phyloP scores from a whole-genome alignment of 1,139 yeast species.

The Hansenula sp. region DNA sequence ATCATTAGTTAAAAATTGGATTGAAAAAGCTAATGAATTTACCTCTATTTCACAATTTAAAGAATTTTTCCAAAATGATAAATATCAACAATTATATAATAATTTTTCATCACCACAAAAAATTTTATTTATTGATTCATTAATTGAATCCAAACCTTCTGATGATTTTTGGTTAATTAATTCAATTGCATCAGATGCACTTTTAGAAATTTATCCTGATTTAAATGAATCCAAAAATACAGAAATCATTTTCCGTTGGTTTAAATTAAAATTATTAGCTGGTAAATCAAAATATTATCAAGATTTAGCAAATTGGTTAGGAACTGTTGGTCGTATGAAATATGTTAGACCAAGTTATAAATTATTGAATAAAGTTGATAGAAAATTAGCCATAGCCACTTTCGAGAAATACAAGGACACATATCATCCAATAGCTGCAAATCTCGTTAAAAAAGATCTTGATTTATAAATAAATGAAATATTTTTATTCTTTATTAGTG shows the following conservation, averaged over 20 bases:
- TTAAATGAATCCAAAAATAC: slow-evolving; percentile 54
- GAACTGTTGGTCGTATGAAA: slow-evolving; percentile 93
- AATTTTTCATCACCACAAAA: slow-evolving; percentile 70
- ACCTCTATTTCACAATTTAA: slow-evolving; percentile 21
- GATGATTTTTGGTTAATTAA: slow-evolving; percentile 25
- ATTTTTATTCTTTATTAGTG: not conserved
- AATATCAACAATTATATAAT: slow-evolving; percentile 32
- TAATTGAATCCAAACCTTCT: slow-evolving; percentile 34
- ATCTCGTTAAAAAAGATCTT: slow-evolving; percentile 74
- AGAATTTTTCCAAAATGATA: slow-evolving; percentile 18
- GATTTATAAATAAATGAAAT: slow-evolving; percentile 13
- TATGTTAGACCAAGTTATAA: slow-evolving; percentile 85
- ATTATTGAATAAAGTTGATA: slow-evolving; percentile 59
- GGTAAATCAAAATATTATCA: slow-evolving; percentile 40
- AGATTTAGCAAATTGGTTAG: slow-evolving; percentile 73
- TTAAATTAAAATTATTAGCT: slow-evolving; percentile 53
- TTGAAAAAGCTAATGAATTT: slow-evolving; percentile 22
- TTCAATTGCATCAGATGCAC: slow-evolving; percentile 23
- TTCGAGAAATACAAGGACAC: slow-evolving; percentile 52
- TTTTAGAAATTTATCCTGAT: slow-evolving; percentile 26
- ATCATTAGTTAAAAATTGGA: slow-evolving; percentile 64
- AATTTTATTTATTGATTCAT: slow-evolving; percentile 71
- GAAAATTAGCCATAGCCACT: slow-evolving; percentile 58
- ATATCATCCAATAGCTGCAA: slow-evolving; percentile 84
- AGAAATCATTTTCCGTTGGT: slow-evolving; percentile 80